Evolutionary conservation across 2,329 filamentous ascomycete species (phyloP), one percentile per base, ranked within the genome.

Genomic region (Fusarium buxicola): DNA sequence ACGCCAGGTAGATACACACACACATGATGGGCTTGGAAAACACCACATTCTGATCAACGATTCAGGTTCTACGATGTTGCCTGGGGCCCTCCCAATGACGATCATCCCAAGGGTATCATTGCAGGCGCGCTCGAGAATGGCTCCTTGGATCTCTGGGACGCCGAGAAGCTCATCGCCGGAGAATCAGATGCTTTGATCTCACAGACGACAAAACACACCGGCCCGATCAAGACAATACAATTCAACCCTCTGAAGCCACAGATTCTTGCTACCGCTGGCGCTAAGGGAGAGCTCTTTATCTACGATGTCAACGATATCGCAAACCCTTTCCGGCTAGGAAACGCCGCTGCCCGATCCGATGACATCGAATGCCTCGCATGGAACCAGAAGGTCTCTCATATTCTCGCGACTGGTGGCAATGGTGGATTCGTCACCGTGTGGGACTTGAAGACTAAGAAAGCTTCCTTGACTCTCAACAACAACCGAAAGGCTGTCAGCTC

Each of bases 391-490:
- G 94, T 98, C 36, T 88, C 94, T 12, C 94, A 99, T 75, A 99
- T 99, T 75, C 81, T 99, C 68, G 95, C 94, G 15, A 98, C 94
- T 9, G 95, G 95, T 66, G 94, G 94, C 74, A 91, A 88, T 61
- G 94, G 93, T 45, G 95, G 95, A 5, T 96, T 98, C 72, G 94
- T 98, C 31, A 98, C 95, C 3, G 94, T 99, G 15, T 99, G 95
- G 95, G 95, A 99, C 79, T 85, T 98, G 65, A 97, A 97, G 82
- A 93, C 92, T 11, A 98, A 97, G 86, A 97, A 97, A 80, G 93
- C 97, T 69, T 97, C 94, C 53, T 81, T 99, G 77, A 97, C 94
- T 31, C 83, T 99, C 65, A 99, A 97, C 82, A 95, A 96, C 74
- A 95, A 92, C 73, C 88, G 95, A 63, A 99, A 97, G 80, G 85